These are phyloP conservation scores for Coleophoma cylindrospora DNA, from an alignment of 2,329 filamentous ascomycete species.

Conservation along the genomic window DNA sequence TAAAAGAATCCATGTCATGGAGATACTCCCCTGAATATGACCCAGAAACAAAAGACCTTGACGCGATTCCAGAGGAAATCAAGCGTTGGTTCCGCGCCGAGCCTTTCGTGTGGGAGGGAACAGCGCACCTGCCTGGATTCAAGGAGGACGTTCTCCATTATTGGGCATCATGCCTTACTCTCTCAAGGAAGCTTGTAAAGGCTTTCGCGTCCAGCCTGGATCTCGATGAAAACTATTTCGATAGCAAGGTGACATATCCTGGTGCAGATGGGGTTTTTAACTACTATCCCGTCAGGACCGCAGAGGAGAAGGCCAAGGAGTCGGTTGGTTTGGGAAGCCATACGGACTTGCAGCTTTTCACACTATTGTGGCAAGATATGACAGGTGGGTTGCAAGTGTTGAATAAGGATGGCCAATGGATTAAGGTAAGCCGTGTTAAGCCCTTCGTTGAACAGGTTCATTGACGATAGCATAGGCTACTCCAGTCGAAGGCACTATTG, in stretches of 20 bases:
- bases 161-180: conserved; percentile 40
- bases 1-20: conserved; percentile 42
- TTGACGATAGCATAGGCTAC: conserved; percentile 23
- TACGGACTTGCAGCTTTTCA: conserved; percentile 43
- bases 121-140: conserved; percentile 41
- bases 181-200: conserved; percentile 45
- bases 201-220: conserved; percentile 50
- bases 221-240: conserved; percentile 49
- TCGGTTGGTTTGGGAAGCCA: conserved; percentile 39
- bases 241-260: conserved; percentile 46
- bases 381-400: conserved; percentile 37
- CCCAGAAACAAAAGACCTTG: conserved; percentile 34
- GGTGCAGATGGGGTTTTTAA: conserved; percentile 38
- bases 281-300: conserved; percentile 36
- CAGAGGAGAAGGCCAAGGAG: conserved; percentile 21
- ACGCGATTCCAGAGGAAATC: conserved; percentile 37
- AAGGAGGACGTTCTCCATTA: conserved; percentile 40
- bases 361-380: conserved; percentile 42
- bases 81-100: conserved; percentile 38
- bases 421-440: conserved; percentile 24
- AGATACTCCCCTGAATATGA: conserved; percentile 49
- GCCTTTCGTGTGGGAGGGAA: conserved; percentile 47
- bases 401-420: conserved; percentile 36
- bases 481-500: conserved; percentile 40
- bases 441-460: not conserved